Evolutionary conservation across 495 filamentous ascomycete species (phyloP), one percentile per base, ranked within the genome.

Genomic region (Talaromyces trachyspermus): DNA sequence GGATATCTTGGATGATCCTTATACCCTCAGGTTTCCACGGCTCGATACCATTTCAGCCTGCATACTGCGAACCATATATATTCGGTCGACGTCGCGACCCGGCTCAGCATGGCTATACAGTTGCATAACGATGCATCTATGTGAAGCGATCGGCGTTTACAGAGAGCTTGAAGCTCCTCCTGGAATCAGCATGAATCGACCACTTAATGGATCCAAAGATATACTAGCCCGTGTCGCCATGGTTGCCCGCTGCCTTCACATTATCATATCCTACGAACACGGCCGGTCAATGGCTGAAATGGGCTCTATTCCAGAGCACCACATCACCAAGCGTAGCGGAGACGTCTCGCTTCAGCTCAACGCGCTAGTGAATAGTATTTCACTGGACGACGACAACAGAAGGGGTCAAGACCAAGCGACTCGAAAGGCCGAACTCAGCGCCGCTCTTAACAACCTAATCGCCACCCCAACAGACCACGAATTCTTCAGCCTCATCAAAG

Each of bases 81-180:
- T 71, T 1, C 54, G 71, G 4, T 53, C 53, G 6, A 70, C 69
- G 4, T 58, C 57, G 9, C 55, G 63, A 25, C 71, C 70, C 10
- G 65, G 73, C 48, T 53, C 61, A 3, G 53, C 64, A 10, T 72
- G 69, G 66, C 56, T 72, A 32, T 64, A 62, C 14, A 69, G 60
- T 22, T 66, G 66, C 43, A 70, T 51, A 6, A 49, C 61, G 4
- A 63, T 75, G 54, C 71, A 75, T 49, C 45, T 72, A 19, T 59
- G 66, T 14, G 71, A 75, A 49, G 59, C 68, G 4, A 62, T 62
- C 11, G 70, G 70, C 0, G 49, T 73, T 9, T 64, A 72, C 43
- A 60, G 58, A 40, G 64, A 69, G 12, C 40, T 56, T 6, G 50
- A 58, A 22, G 33, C 51, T 1, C 48, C 38, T 9, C 49, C 42